Percentiles rank a stretch among this genome's conserved stretches.
These are phyloP conservation scores for Pseudofabraea citricarpa DNA, from an alignment of 2,329 filamentous ascomycete genomes.

Conservation along the genomic window DNA sequence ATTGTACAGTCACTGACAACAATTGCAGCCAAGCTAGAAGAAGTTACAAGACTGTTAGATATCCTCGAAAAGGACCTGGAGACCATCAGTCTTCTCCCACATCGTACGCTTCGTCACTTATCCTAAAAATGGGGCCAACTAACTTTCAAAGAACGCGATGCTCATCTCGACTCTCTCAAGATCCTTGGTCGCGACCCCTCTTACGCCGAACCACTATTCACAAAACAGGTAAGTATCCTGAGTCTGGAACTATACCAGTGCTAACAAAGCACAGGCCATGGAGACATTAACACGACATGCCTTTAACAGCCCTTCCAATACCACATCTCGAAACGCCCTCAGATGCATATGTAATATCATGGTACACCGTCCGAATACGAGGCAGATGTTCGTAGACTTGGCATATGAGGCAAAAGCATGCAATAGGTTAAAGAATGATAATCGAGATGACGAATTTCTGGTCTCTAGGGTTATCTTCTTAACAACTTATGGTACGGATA, in stretches of 20 bases:
- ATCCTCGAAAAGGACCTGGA: constrained; percentile 59
- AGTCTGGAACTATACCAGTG: constrained; percentile 10
- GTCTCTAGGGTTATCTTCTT: constrained; percentile 74
- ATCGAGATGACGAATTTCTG: constrained; percentile 81
- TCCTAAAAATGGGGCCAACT: not conserved
- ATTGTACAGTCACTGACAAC: too few species aligned
- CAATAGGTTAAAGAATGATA: constrained; percentile 66
- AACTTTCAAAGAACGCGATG: constrained; percentile 51
- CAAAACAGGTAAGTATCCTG: constrained; percentile 54
- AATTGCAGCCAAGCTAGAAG: constrained; percentile 57
- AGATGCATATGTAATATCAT: constrained; percentile 83
- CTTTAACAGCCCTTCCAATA: constrained; percentile 59
- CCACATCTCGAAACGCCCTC: constrained; percentile 69
- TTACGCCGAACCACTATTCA: constrained; percentile 78
- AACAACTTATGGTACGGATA: constrained; percentile 69
- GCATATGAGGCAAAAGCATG: constrained; percentile 65
- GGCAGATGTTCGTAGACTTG: constrained; percentile 69
- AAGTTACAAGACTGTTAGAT: constrained; percentile 61
- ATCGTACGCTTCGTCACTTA: constrained; percentile 43
- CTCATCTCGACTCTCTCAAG: constrained; percentile 66
- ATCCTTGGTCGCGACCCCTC: constrained; percentile 68
- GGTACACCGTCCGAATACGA: constrained; percentile 61
- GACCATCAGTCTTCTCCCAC: constrained; percentile 50
- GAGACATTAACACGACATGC: constrained; percentile 67
- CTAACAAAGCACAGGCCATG: constrained; percentile 56